A percentile compares a stretch with the other conserved stretches of the same genome.
phyloP scores from a whole-genome alignment of 164 flowering plant species.

The Amborella trichopoda region DNA sequence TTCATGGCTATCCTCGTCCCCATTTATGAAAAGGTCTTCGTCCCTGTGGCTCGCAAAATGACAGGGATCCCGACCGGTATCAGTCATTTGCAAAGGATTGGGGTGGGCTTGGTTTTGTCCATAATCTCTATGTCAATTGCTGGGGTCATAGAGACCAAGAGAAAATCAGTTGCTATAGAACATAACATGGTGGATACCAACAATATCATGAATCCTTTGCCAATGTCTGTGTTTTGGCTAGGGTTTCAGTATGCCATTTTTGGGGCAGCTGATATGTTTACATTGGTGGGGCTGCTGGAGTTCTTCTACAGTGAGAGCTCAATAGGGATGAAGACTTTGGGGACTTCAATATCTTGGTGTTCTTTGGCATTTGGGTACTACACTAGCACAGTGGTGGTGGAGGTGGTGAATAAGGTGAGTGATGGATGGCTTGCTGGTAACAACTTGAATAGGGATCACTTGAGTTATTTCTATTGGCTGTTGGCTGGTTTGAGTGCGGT shows the following conservation, averaged over 20 bases:
- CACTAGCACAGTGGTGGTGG: slow-evolving; percentile 49
- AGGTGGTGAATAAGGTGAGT: slow-evolving; percentile 47
- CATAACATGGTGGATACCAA: slow-evolving; percentile 43
- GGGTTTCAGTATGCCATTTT: slow-evolving; percentile 49
- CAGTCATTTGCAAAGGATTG: slow-evolving; percentile 48
- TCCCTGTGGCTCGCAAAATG: slow-evolving; percentile 41
- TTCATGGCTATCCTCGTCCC: slow-evolving; percentile 49
- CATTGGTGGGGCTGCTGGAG: slow-evolving; percentile 52
- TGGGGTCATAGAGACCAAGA: slow-evolving; percentile 35
- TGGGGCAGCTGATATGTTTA: slow-evolving; percentile 66
- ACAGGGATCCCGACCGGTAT: slow-evolving; percentile 63
- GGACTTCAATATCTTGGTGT: slow-evolving; percentile 54
- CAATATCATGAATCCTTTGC: slow-evolving; percentile 31
- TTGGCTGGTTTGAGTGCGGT: slow-evolving; percentile 35
- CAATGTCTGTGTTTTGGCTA: slow-evolving; percentile 57
- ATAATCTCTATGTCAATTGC: slow-evolving; percentile 52
- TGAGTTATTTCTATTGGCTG: slow-evolving; percentile 64
- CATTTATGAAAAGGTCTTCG: slow-evolving; percentile 42
- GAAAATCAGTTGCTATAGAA: slow-evolving; percentile 35
- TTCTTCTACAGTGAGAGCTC: slow-evolving; percentile 66
- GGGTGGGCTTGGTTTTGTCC: slow-evolving; percentile 49
- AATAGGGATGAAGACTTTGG: slow-evolving; percentile 46
- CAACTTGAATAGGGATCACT: slow-evolving; percentile 45
- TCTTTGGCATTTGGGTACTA: slow-evolving; percentile 59
- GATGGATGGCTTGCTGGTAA: slow-evolving; percentile 64